Evolutionary conservation across 2,329 filamentous ascomycete species (phyloP).

Genomic region (Exophiala viscosa): DNA sequence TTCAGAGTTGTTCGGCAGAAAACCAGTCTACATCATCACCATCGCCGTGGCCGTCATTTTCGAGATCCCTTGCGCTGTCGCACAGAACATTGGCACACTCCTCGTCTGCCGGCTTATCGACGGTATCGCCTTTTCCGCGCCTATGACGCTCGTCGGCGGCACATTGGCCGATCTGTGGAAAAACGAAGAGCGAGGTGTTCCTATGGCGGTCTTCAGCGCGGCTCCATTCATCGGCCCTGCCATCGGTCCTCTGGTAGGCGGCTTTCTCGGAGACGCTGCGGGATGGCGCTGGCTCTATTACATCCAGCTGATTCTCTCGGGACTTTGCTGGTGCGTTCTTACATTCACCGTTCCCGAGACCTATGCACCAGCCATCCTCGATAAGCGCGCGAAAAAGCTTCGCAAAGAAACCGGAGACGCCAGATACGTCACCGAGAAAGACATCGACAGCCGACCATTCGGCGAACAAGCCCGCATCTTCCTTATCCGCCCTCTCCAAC

Average conservation of each 20-base stretch:
- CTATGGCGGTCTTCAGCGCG: slow-evolving; percentile 81
- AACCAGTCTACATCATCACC: slow-evolving; percentile 67
- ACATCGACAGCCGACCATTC: slow-evolving; percentile 69
- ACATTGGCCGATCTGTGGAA: slow-evolving; percentile 81
- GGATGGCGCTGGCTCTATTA: slow-evolving; percentile 86
- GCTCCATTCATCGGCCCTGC: slow-evolving; percentile 80
- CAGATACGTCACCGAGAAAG: slow-evolving; percentile 72
- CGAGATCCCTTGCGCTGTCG: slow-evolving; percentile 73
- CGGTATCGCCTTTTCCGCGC: slow-evolving; percentile 78
- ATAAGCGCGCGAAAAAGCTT: slow-evolving; percentile 65
- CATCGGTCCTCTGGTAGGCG: slow-evolving; percentile 71
- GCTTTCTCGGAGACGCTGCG: slow-evolving; percentile 65
- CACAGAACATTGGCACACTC: slow-evolving; percentile 71
- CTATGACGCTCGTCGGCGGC: slow-evolving; percentile 81
- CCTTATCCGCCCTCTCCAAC: slow-evolving; percentile 76
- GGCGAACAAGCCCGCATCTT: slow-evolving; percentile 68
- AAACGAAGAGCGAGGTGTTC: slow-evolving; percentile 77
- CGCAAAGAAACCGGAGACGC: slow-evolving; percentile 64
- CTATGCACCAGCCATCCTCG: slow-evolving; percentile 75
- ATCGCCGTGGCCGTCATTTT: slow-evolving; percentile 70
- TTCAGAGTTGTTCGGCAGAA: slow-evolving; percentile 70
- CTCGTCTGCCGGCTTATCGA: slow-evolving; percentile 74
- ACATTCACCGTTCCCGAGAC: slow-evolving; percentile 89
- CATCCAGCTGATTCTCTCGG: slow-evolving; percentile 75
- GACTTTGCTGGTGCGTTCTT: slow-evolving; percentile 68